Percentiles rank a stretch among this genome's conserved stretches.
Evolutionary conservation across 768 basidiomycete species (phyloP).

Genomic region (Amanita thiersii): DNA sequence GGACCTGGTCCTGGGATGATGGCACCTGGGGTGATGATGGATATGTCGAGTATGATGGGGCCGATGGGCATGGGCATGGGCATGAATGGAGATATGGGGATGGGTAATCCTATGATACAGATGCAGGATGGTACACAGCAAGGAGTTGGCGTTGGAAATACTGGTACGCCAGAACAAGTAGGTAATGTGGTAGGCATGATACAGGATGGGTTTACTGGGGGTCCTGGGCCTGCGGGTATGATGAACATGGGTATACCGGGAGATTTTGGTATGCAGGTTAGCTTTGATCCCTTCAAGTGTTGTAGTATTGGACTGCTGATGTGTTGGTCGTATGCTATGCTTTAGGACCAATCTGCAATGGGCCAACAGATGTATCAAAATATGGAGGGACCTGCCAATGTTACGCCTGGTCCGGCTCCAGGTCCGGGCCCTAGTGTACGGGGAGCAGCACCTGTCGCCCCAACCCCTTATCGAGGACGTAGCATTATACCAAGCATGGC

Average conservation of each 20-base stretch:
- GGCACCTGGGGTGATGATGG: constrained; percentile 71
- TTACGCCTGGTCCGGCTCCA: constrained; percentile 35
- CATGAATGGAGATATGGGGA: constrained; percentile 62
- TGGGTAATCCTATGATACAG: constrained; percentile 55
- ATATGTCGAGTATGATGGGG: constrained; percentile 61
- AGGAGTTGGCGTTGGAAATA: constrained; percentile 27
- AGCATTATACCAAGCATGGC: constrained; percentile 30
- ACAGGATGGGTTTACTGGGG: constrained; percentile 37
- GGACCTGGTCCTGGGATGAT: constrained; percentile 38
- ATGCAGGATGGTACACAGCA: constrained; percentile 32
- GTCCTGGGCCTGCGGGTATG: constrained; percentile 42
- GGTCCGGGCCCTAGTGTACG: constrained; percentile 24
- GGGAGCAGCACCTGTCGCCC: constrained; percentile 22
- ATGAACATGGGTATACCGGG: constrained; percentile 66
- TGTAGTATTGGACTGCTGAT: too few relatives aligned
- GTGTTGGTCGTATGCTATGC: too few relatives aligned
- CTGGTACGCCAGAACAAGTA: constrained; percentile 34
- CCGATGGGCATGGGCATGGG: constrained; percentile 56
- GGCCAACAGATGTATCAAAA: constrained; percentile 61
- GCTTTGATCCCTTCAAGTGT: constrained; percentile 12
- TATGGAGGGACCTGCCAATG: constrained; percentile 44
- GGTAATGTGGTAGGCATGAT: constrained; percentile 34
- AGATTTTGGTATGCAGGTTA: constrained; percentile 71
- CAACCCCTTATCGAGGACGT: constrained; percentile 31
- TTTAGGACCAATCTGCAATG: constrained; percentile 56